Evolutionary conservation across 441 rosid genomes (phyloP), one percentile per base, ranked within the genome.

Genomic region (Erodium texanum): DNA sequence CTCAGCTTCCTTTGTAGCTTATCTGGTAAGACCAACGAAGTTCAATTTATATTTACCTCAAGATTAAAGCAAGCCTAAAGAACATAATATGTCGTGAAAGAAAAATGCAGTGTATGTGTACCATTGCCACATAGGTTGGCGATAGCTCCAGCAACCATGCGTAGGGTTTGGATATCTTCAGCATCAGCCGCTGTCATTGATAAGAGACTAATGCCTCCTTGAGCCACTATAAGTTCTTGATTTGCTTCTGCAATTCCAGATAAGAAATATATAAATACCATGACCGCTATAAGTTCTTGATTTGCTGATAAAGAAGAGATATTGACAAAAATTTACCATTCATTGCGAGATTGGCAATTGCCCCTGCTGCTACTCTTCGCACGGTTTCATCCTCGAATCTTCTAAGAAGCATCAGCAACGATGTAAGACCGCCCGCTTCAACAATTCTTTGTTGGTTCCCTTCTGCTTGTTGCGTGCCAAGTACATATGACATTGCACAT

Each of bases 61-160:
- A 32, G 36, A 1, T 32, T 32, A 32, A 3, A 1, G 7, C 4
- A 34, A 3, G n/a, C n/a, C n/a, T n/a, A n/a, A n/a, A n/a, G 36
- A 34, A 24, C 3, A 14, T 18, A 62, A 58, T 24, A 8, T 66
- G n/a, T 12, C 14, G n/a, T 45, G 54, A 10, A 52, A n/a, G 19
- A 6, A 16, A 18, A 52, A 52, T 52, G 58, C 59, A 52, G 59
- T 52, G 66, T 88, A 96, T 98, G 59, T 52, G 66, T 88, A 96
- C 99, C 99, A 65, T 96, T 96, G 73, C 99, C 98, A 74, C 99
- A 93, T 24, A 96, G 92, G 83, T 96, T 96, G 50, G 99, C 99
- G 1, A 93, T 82, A 5, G 98, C 99, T 69, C 99, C 99, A 65
- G 98, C 99, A 66, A 93, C 87, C 99, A 96, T 96, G 80, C 98